Evolutionary conservation across 257 asterid genomes (phyloP).

Genomic region (Fraxinus quadrangulata): DNA sequence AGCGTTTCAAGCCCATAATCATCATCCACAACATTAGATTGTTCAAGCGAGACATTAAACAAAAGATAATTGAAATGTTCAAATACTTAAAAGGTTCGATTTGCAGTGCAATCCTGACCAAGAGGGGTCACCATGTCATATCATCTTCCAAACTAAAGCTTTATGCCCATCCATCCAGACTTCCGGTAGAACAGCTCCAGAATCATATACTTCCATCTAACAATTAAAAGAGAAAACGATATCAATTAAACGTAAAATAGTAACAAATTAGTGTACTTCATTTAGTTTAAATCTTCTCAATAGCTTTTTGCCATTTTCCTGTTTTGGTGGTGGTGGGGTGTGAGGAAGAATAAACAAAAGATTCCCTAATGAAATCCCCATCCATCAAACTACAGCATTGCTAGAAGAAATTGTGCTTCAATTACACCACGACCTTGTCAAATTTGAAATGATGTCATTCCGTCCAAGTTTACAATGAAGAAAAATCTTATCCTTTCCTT

Average conservation of each 20-base stretch:
- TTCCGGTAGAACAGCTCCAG: constrained; percentile 44
- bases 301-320: not conserved
- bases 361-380: not conserved
- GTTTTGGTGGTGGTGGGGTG: not conserved
- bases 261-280: not conserved
- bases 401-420: not conserved
- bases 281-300: not conserved
- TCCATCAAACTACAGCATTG: not conserved
- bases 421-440: not conserved
- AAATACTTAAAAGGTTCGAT: constrained; percentile 43
- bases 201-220: constrained; percentile 42
- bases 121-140: constrained; percentile 41
- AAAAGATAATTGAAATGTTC: constrained; percentile 39
- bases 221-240: constrained; percentile 28
- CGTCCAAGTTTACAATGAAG: not conserved
- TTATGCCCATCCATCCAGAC: constrained; percentile 31
- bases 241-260: not conserved
- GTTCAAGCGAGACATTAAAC: constrained; percentile 37
- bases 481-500: not conserved
- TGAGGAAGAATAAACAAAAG: not conserved
- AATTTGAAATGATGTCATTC: not conserved
- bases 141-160: constrained; percentile 38
- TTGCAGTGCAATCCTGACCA: constrained; percentile 35
- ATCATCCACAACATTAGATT: constrained; percentile 46
- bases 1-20: constrained; percentile 43